These are phyloP conservation scores for Saccharomycopsis selenospora DNA, from an alignment of 805 yeast genomes.

Conservation along the genomic window DNA sequence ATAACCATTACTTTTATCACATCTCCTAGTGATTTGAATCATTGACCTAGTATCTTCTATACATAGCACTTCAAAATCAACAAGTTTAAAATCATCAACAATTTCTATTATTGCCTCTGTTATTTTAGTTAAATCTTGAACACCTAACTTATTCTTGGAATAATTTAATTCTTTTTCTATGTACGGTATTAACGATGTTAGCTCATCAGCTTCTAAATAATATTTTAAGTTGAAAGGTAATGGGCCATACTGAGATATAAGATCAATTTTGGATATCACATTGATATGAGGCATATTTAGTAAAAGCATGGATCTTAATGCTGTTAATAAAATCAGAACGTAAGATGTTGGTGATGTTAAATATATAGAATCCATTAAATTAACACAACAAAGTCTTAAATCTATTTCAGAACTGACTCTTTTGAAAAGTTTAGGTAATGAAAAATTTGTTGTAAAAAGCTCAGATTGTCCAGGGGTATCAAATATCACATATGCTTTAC, in stretches of 20 bases:
- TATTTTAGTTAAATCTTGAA: conserved; percentile 41
- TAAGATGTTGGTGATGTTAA: conserved; percentile 85
- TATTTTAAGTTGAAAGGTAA: conserved; percentile 77
- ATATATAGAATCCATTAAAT: conserved; percentile 75
- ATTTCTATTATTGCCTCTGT: conserved; percentile 76
- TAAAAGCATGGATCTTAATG: conserved; percentile 88
- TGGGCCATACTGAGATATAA: conserved; percentile 67
- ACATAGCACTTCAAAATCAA: conserved; percentile 80
- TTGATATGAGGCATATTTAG: conserved; percentile 89
- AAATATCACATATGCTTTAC: conserved; percentile 61
- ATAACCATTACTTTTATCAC: conserved; percentile 93
- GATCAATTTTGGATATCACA: conserved; percentile 86
- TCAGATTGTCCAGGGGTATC: conserved; percentile 98
- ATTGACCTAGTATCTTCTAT: conserved; percentile 89
- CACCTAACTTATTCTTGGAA: conserved; percentile 24
- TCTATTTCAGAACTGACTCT: conserved; percentile 55
- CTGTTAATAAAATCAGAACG: conserved; percentile 68
- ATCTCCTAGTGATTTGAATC: conserved; percentile 68
- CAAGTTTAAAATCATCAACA: conserved; percentile 80
- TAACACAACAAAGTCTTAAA: conserved; percentile 75
- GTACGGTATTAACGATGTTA: conserved; percentile 57
- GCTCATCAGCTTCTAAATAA: conserved; percentile 89
- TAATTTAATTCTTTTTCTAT: conserved; percentile 49
- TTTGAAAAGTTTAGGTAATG: conserved; percentile 62
- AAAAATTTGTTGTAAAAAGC: conserved; percentile 81